These are phyloP conservation scores for Fraxinus pennsylvanica DNA, from an alignment of 257 asterid genomes.

Conservation along the genomic window DNA sequence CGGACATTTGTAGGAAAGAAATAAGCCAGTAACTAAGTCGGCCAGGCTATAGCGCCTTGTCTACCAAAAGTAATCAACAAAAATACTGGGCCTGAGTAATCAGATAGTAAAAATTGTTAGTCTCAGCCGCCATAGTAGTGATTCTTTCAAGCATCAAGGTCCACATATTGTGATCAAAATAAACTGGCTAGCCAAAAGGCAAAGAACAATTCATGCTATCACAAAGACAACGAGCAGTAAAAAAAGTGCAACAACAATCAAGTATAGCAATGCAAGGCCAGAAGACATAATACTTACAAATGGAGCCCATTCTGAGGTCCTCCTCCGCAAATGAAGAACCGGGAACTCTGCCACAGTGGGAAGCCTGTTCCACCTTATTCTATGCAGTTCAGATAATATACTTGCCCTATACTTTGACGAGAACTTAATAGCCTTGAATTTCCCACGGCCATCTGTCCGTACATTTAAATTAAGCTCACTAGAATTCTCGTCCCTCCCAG, in stretches of 20 bases:
- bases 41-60: conserved; percentile 2
- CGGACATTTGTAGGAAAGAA: conserved; percentile 14
- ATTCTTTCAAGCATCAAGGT: conserved; percentile 17
- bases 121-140: conserved; percentile 15
- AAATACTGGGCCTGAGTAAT: background rate
- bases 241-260: background rate
- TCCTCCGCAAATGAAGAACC: conserved; percentile 77
- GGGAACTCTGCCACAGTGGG: conserved; percentile 72
- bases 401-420: conserved; percentile 82
- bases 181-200: conserved; percentile 10
- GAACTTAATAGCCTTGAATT: conserved; percentile 75
- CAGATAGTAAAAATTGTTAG: conserved; percentile 13
- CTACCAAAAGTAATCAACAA: conserved; percentile 6
- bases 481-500: conserved; percentile 77
- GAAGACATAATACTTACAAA: conserved; percentile 56
- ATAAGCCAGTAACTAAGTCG: background rate
- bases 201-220: conserved; percentile 2
- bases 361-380: conserved; percentile 76
- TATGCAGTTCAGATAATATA: conserved; percentile 85
- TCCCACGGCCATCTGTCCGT: conserved; percentile 94
- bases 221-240: conserved; percentile 15
- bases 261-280: conserved; percentile 2
- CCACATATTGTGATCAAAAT: conserved; percentile 11
- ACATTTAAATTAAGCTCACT: conserved; percentile 79
- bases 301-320: conserved; percentile 82